phyloP scores from a whole-genome alignment of 495 filamentous ascomycete species.

The Penicillium pulvis region DNA sequence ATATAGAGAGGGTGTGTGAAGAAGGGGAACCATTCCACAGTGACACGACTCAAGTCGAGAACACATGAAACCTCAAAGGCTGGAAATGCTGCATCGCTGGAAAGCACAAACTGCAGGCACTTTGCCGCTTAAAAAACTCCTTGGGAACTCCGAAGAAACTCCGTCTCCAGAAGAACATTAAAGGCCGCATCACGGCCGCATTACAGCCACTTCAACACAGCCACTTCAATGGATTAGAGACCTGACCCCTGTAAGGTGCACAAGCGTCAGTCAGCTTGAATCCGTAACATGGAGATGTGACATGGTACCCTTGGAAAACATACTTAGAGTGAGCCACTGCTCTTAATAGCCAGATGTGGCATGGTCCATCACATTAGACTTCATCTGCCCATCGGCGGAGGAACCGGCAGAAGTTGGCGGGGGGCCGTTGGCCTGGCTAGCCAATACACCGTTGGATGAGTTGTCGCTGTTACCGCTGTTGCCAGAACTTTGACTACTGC shows the following conservation, averaged over 20 bases:
- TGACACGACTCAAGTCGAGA: slow-evolving; percentile 20
- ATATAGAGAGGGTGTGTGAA: slow-evolving; percentile 4
- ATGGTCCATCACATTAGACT: slow-evolving; percentile 2
- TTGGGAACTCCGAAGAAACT: slow-evolving; percentile 21
- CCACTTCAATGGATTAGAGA: slow-evolving; percentile 2
- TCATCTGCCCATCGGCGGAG: slow-evolving; percentile 5
- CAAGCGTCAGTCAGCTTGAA: background rate
- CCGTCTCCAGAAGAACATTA: slow-evolving; percentile 12
- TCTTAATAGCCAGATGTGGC: slow-evolving; percentile 20
- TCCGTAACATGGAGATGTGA: background rate
- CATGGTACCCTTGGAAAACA: background rate
- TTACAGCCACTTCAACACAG: too few relatives aligned
- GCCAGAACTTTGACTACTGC: slow-evolving; percentile 35
- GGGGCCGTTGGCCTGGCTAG: slow-evolving; percentile 23
- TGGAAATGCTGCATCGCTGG: slow-evolving; percentile 22
- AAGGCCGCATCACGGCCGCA: slow-evolving; percentile 5
- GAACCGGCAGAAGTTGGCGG: slow-evolving; percentile 18
- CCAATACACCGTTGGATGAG: slow-evolving; percentile 22
- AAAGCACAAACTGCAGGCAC: slow-evolving; percentile 23
- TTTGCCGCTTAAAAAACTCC: slow-evolving; percentile 5
- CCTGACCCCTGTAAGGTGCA: background rate
- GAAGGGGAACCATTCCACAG: slow-evolving; percentile 16
- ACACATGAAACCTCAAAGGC: slow-evolving; percentile 17
- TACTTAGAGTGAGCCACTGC: slow-evolving; percentile 11
- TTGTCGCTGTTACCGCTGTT: slow-evolving; percentile 33